These are phyloP conservation scores for Stenocarpella maydis DNA, from an alignment of 2,329 filamentous ascomycete genomes.

Conservation along the genomic window DNA sequence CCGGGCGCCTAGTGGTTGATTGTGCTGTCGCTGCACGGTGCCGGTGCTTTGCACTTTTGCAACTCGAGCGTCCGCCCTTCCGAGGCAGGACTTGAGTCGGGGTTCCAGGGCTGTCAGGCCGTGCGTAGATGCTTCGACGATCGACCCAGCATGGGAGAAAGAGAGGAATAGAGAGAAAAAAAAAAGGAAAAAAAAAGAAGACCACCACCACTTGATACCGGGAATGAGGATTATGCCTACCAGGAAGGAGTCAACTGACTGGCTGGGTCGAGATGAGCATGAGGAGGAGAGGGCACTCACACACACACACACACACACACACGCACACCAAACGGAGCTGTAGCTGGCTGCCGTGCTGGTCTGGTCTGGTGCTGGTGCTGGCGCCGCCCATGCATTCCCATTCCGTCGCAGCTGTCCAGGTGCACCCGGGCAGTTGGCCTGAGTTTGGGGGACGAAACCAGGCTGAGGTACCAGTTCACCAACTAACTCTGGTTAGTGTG, in stretches of 20 bases:
- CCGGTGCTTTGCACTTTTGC: slow-evolving; percentile 9
- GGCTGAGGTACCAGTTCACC: slow-evolving; percentile 28
- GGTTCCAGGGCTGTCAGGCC: background rate
- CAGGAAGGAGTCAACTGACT: slow-evolving; percentile 1
- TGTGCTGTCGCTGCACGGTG: slow-evolving; percentile 7
- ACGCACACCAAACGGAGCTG: no score
- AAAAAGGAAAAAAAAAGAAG: no score
- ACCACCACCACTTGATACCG: background rate
- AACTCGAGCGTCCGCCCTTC: slow-evolving; percentile 25
- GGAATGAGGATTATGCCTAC: slow-evolving; percentile 27
- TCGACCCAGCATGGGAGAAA: background rate
- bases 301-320: no score
- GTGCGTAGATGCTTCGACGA: no score
- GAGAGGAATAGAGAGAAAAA: no score
- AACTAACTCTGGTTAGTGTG: slow-evolving; percentile 32
- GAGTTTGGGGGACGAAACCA: slow-evolving; percentile 12
- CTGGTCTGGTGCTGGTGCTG: slow-evolving; percentile 15
- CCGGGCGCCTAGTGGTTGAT: slow-evolving; percentile 28
- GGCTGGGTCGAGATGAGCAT: background rate
- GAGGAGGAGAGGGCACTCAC: background rate
- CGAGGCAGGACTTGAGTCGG: slow-evolving; percentile 9
- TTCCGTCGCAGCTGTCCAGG: slow-evolving; percentile 24
- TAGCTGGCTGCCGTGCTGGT: no score
- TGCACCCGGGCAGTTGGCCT: background rate
- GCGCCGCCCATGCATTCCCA: slow-evolving; percentile 12